Percentiles rank a stretch among this genome's conserved stretches.
phyloP scores from a whole-genome alignment of 2,329 filamentous ascomycete species.

The Fusarium sp. region DNA sequence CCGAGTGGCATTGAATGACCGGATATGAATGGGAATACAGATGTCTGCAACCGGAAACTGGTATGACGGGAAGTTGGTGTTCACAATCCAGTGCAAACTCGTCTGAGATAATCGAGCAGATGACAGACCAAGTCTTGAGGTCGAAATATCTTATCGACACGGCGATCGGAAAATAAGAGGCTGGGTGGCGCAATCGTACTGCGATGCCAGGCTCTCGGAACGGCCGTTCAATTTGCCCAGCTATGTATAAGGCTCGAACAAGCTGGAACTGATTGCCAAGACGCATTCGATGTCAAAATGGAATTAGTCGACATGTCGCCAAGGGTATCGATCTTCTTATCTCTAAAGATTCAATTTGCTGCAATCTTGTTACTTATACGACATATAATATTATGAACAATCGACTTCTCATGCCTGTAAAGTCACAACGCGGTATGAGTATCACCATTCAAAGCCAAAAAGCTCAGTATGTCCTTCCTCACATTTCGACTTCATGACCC shows the following conservation, averaged over 20 bases:
- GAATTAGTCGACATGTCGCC: neutral
- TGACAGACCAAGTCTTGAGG: too few relatives aligned
- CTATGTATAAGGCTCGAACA: neutral
- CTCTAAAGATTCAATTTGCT: too few relatives aligned
- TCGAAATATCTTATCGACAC: fast-evolving
- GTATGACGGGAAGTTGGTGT: fast-evolving
- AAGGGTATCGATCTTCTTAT: neutral
- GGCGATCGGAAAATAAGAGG: too few relatives aligned
- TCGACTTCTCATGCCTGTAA: too few relatives aligned
- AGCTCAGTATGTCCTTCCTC: neutral
- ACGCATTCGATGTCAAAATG: too few relatives aligned
- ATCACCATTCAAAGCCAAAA: fast-evolving
- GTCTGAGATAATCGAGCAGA: too few relatives aligned
- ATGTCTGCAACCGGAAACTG: neutral
- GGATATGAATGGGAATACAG: neutral
- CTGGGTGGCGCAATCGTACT: neutral
- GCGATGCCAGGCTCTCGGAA: neutral
- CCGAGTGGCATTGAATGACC: fast-evolving
- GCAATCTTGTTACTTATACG: too few relatives aligned
- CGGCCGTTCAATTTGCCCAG: neutral
- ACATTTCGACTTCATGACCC: neutral
- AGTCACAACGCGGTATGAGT: neutral
- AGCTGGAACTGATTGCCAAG: too few relatives aligned
- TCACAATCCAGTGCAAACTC: neutral
- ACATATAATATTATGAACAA: neutral